Conservation (phyloP, 2,329 filamentous ascomycete species). For the Sarocladium kiliense region DNA sequence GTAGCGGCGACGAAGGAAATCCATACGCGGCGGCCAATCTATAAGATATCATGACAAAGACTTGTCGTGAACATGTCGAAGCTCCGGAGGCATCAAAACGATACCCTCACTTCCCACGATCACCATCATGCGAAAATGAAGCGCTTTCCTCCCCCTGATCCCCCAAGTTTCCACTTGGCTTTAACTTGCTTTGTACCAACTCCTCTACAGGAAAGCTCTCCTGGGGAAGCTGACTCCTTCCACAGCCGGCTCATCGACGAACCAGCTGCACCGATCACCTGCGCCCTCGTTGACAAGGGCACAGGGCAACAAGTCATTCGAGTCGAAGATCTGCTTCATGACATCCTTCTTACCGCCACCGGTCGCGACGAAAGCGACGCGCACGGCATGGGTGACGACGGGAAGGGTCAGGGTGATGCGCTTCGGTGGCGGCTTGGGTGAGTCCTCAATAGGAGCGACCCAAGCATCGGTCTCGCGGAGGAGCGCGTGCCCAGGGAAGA, state of each 20-base stretch:
- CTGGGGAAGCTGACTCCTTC: constrained; percentile 80
- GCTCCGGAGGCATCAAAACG: background rate
- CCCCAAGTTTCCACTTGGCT: background rate
- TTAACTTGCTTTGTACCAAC: background rate
- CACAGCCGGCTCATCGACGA: constrained; percentile 80
- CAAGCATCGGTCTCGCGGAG: constrained; percentile 84
- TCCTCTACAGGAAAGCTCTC: constrained; percentile 46
- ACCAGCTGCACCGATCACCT: constrained; percentile 90
- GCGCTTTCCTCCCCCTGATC: background rate
- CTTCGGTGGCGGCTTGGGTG: constrained; percentile 86
- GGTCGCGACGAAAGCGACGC: constrained; percentile 87
- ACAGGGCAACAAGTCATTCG: constrained; percentile 74
- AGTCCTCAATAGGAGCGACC: constrained; percentile 89
- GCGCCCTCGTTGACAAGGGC: constrained; percentile 79
- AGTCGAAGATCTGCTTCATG: constrained; percentile 86
- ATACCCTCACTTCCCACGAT: background rate
- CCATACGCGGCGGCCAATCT: background rate
- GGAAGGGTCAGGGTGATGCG: constrained; percentile 90
- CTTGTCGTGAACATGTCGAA: background rate
- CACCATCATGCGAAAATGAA: background rate
- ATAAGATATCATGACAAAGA: constrained; percentile 8
- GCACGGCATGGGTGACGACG: constrained; percentile 80
- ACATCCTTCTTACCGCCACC: constrained; percentile 86
- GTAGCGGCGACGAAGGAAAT: constrained; percentile 2
- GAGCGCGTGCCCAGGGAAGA: constrained; percentile 87